Conservation (phyloP, 2,329 filamentous ascomycete genomes). For the Thermothelomyces thermophilus region DNA sequence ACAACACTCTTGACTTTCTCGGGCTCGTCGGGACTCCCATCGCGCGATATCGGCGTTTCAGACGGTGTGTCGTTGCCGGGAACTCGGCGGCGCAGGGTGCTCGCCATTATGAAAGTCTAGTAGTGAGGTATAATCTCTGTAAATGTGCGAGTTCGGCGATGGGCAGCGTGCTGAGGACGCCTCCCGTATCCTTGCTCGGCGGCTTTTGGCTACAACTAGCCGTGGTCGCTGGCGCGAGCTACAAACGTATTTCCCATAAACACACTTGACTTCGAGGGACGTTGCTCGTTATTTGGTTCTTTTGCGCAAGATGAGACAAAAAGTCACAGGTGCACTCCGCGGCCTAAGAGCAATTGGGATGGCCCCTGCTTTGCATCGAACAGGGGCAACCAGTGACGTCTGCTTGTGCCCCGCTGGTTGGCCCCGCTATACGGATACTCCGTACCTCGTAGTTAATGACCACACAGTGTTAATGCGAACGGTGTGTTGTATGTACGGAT, state of each 20-base stretch:
- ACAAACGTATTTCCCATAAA: neutral
- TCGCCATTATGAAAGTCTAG: slow-evolving; percentile 22
- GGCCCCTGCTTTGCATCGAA: too few relatives aligned
- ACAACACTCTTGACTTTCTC: slow-evolving; percentile 36
- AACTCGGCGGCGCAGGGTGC: slow-evolving; percentile 26
- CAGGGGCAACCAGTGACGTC: too few relatives aligned
- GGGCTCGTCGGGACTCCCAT: slow-evolving; percentile 30
- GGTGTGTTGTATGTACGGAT: too few relatives aligned
- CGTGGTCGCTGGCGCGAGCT: neutral
- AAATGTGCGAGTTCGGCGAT: neutral
- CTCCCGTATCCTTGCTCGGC: neutral
- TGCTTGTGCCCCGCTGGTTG: too few relatives aligned
- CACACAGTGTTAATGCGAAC: too few relatives aligned
- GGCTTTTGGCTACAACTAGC: neutral
- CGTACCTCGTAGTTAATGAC: too few relatives aligned
- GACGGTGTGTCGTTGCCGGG: slow-evolving; percentile 24
- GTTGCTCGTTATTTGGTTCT: too few relatives aligned
- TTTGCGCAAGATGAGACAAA: too few relatives aligned
- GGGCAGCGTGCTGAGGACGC: neutral
- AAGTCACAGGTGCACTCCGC: too few relatives aligned
- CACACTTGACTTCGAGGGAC: too few relatives aligned
- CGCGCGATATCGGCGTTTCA: slow-evolving; percentile 29
- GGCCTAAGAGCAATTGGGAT: too few relatives aligned
- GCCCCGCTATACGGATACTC: too few relatives aligned
- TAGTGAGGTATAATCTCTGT: neutral